A percentile compares a stretch with the other conserved stretches of the same genome.
Evolutionary conservation across 192 early-diverging fungal genomes (phyloP).

Genomic region (Umbelopsis sp.): DNA sequence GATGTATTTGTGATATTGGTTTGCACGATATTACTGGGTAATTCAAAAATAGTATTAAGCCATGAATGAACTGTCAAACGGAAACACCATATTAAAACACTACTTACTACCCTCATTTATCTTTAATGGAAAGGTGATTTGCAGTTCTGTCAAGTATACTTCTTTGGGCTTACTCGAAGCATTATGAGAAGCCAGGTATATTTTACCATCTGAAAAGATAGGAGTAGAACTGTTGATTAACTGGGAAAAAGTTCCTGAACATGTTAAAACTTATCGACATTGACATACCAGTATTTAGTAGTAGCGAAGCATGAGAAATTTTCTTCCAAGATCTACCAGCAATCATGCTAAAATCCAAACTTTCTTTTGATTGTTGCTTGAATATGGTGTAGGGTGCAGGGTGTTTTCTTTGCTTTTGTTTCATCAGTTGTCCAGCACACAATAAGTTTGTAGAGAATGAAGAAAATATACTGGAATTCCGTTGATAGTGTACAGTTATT

Average conservation of each 20-base stretch:
- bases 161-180: conserved; percentile 28
- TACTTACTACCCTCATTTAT: conserved; percentile 21
- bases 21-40: conserved; percentile 13
- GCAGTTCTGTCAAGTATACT: conserved; percentile 26
- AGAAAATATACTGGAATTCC: conserved; percentile 31
- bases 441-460: conserved; percentile 31
- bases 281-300: conserved; percentile 26
- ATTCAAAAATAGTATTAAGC: neutral
- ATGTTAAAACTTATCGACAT: neutral
- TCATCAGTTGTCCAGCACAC: conserved; percentile 6
- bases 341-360: conserved; percentile 9
- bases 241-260: neutral
- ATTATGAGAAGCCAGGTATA: conserved; percentile 35
- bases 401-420: neutral
- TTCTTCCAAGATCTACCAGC: conserved; percentile 29
- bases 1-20: conserved; percentile 16
- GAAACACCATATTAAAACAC: neutral
- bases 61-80: neutral
- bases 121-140: conserved; percentile 29
- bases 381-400: neutral
- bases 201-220: neutral
- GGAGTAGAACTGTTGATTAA: neutral
- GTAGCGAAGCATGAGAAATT: conserved; percentile 37
- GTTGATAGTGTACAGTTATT: conserved; percentile 39
- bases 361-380: neutral